Conservation (phyloP, 768 basidiomycete species). For the Rhodotorula graminis region DNA sequence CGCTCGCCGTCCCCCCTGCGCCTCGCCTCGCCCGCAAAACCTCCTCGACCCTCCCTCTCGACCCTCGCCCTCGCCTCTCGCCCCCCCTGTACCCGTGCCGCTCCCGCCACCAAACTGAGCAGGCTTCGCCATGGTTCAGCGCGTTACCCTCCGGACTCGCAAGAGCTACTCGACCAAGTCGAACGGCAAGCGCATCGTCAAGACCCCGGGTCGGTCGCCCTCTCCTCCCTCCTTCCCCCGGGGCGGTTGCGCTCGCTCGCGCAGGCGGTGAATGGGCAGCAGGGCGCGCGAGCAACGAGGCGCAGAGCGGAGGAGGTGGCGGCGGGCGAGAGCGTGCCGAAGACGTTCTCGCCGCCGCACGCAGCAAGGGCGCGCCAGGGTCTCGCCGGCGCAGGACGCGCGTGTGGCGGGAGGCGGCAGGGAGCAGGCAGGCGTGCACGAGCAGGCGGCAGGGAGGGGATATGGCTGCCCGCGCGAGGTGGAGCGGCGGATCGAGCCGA, state of each 20-base stretch:
- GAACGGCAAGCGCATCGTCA: constrained; percentile 87
- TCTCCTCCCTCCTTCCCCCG: background rate
- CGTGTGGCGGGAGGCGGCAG: background rate
- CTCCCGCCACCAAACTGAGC: background rate
- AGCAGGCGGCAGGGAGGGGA: background rate
- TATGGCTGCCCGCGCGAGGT: background rate
- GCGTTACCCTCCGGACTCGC: constrained; percentile 98
- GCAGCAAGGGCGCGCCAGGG: no score
- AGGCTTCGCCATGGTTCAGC: constrained; percentile 74
- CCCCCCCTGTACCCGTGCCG: background rate
- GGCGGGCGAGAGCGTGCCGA: background rate
- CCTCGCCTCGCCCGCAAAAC: background rate
- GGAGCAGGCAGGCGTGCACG: no score
- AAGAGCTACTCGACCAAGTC: constrained; percentile 97
- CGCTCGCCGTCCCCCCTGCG: background rate
- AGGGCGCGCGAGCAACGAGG: no score
- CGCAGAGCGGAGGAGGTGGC: no score
- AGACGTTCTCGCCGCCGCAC: background rate
- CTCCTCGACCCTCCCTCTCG: background rate
- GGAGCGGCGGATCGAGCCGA: no score
- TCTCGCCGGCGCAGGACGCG: no score
- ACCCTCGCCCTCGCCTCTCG: background rate
- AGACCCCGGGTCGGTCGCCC: constrained; percentile 72
- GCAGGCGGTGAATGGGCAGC: background rate
- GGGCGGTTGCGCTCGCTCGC: background rate